Evolutionary conservation across 202 grass and related monocot genomes (phyloP), one percentile per base, ranked within the genome.

Genomic region (Elaeis oleifera): DNA sequence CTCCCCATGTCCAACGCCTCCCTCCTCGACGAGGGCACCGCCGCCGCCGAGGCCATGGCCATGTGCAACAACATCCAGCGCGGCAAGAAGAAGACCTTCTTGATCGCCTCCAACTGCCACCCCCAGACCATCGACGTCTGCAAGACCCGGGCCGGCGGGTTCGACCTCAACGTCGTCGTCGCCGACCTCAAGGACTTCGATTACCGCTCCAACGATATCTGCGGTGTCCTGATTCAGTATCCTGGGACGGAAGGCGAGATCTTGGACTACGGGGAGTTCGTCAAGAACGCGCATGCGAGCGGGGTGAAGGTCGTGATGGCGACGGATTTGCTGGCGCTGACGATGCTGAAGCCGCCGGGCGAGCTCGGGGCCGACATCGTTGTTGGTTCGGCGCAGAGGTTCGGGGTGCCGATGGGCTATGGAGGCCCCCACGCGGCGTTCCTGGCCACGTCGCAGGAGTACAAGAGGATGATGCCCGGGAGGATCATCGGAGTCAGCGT

Each of bases 1-100:
- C 79, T 99, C 20, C 94, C 94, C 71, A 99, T 99, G 94, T 99
- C 94, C 58, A 99, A 99, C 58, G 88, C 94, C 0, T 99, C 94
- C 6, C 65, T 99, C 17, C 94, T 99, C 19, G 94, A 99, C 51
- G 94, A 99, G 80, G 94, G 86, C 68, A 99, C 94, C 18, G 94
- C 94, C 21, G 88, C 94, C 1, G 94, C 94, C 3, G 94, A 99
- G 80, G 94, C 94, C 80, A 99, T 99, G 94, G 88, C 94, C 23
- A 99, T 99, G 94, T 99, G 94, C 78, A 67, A 60, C 70, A 90
- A 81, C 69, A 99, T 99, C 77, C 62, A 86, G 5, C 89, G 69
- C 55, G 76, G 82, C 28, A 99, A 87, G 75, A 99, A 80, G 69
- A 99, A 89, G 78, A 99, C 85, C 0, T 99, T 99, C 63, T 72